Evolutionary conservation across 2,329 filamentous ascomycete genomes (phyloP).

Genomic region (Mollisiaceae sp.): DNA sequence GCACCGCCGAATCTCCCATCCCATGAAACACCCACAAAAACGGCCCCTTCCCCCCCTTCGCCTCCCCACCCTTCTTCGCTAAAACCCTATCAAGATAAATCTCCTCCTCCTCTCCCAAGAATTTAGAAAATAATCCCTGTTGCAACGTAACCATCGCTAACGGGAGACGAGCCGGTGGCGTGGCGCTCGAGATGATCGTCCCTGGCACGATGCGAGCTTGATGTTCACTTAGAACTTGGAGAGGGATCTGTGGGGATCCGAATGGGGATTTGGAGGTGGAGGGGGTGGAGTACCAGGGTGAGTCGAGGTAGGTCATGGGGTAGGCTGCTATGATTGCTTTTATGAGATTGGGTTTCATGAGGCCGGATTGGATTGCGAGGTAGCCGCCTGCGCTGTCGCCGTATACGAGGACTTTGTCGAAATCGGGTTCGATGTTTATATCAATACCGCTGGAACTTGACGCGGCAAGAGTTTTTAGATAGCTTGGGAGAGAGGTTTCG

Average conservation of each 20-base stretch:
- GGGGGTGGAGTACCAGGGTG: conserved; percentile 18
- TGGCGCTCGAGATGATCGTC: conserved; percentile 27
- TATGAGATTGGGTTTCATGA: conserved; percentile 27
- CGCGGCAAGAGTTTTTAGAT: conserved; percentile 27
- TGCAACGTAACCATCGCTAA: conserved; percentile 26
- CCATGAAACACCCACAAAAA: conserved; percentile 32
- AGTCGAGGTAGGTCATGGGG: conserved; percentile 30
- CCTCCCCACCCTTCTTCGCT: conserved; percentile 21
- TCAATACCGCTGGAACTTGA: too few species aligned
- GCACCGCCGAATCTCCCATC: conserved; percentile 31
- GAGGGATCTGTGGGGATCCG: conserved; percentile 28
- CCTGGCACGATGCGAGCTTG: conserved; percentile 19
- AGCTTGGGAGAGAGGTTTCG: conserved; percentile 28
- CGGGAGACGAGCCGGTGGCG: conserved; percentile 24
- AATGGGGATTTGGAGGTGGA: conserved; percentile 23
- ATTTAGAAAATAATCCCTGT: conserved; percentile 21
- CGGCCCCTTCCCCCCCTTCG: conserved; percentile 21
- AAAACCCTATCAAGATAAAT: conserved; percentile 24
- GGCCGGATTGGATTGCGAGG: conserved; percentile 27
- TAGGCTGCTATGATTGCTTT: conserved; percentile 32
- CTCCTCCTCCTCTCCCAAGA: conserved; percentile 27
- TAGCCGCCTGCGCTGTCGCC: conserved; percentile 36
- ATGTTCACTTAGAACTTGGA: conserved; percentile 23
- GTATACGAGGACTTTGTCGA: conserved; percentile 23
- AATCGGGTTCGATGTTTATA: conserved; percentile 26